phyloP scores from a whole-genome alignment of 192 early-diverging fungal species.

The Phlyctochytrium bullatum region DNA sequence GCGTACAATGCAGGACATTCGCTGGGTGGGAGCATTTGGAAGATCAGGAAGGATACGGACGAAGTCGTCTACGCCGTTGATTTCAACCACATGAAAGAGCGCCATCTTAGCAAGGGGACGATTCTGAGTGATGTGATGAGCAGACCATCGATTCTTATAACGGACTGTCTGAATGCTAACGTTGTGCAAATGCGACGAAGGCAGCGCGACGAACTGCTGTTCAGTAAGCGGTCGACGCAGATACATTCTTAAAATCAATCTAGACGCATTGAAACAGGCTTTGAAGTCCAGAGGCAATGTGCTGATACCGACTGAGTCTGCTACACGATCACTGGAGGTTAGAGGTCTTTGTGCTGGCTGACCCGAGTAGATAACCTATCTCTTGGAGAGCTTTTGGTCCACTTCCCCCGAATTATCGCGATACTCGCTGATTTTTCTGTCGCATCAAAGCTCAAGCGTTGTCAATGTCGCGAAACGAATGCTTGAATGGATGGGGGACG shows the following conservation, averaged over 20 bases:
- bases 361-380: slow-evolving; percentile 60
- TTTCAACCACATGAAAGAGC: slow-evolving; percentile 90
- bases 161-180: slow-evolving; percentile 75
- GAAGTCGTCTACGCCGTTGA: slow-evolving; percentile 94
- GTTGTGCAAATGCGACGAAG: too few species aligned
- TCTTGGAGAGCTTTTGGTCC: slow-evolving; percentile 87
- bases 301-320: slow-evolving; percentile 84
- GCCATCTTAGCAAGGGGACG: slow-evolving; percentile 77
- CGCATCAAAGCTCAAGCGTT: slow-evolving; percentile 70
- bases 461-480: slow-evolving; percentile 84
- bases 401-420: slow-evolving; percentile 42
- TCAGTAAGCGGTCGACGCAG: too few species aligned
- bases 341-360: neutral
- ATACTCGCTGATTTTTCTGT: slow-evolving; percentile 76
- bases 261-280: too few species aligned
- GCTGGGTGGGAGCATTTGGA: slow-evolving; percentile 96
- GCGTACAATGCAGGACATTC: slow-evolving; percentile 92
- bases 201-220: too few species aligned
- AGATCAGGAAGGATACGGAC: slow-evolving; percentile 91
- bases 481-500: slow-evolving; percentile 94
- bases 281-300: slow-evolving; percentile 66
- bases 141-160: slow-evolving; percentile 87
- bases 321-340: slow-evolving; percentile 81
- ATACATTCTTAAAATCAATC: too few species aligned
- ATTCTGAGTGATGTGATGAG: slow-evolving; percentile 63